These are phyloP conservation scores for Hirschfeldia incana DNA, from an alignment of 345 rosid genomes.

Conservation along the genomic window DNA sequence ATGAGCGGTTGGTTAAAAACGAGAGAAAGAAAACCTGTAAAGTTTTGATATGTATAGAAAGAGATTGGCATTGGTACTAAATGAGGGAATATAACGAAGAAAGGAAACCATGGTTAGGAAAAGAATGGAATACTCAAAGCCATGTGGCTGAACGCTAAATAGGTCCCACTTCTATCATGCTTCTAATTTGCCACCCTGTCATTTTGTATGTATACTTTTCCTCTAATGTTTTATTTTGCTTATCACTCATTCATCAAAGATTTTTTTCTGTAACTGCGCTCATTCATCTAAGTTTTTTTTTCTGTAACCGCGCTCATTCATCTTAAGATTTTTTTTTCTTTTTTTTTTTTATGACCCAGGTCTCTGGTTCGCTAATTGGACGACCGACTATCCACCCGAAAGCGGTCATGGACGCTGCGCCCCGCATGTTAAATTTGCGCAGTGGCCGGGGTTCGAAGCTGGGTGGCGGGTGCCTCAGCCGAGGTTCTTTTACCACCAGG, in stretches of 20 bases:
- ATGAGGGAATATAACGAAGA: background rate
- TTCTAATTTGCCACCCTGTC: slow-evolving; percentile 15
- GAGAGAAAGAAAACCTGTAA: background rate
- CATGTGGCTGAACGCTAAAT: slow-evolving; percentile 2
- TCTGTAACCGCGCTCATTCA: no score
- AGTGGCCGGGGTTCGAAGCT: no score
- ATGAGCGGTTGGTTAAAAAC: background rate
- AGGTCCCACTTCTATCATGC: background rate
- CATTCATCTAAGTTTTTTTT: no score
- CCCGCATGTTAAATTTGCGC: no score
- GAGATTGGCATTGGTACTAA: background rate
- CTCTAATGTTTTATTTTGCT: background rate
- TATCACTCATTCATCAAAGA: background rate
- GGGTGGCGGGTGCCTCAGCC: no score
- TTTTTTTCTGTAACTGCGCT: no score
- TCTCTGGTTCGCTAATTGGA: no score
- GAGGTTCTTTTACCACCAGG: no score
- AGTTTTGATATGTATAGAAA: background rate
- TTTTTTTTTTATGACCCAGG: no score
- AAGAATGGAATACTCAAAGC: background rate
- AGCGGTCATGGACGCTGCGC: no score
- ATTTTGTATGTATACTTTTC: background rate
- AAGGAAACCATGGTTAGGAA: background rate
- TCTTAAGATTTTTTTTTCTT: no score
- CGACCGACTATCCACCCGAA: no score